Percentiles rank a stretch among this genome's conserved stretches.
Evolutionary conservation across 2,329 filamentous ascomycete genomes (phyloP).

Genomic region (Aspergillus aculeatinus): DNA sequence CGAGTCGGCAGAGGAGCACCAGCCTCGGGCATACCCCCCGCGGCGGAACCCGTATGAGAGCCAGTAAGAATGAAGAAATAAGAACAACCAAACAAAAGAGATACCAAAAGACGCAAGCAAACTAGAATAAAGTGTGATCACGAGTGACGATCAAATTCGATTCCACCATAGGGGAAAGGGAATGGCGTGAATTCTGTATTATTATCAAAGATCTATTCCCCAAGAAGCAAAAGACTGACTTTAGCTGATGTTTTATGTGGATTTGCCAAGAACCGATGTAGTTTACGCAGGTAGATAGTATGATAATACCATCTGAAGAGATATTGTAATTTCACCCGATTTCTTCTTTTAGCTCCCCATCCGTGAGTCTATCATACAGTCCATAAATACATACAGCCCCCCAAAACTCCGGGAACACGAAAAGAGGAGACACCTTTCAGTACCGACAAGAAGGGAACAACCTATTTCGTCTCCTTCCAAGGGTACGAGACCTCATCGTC

Average conservation of each 20-base stretch:
- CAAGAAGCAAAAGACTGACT: neutral
- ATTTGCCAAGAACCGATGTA: neutral
- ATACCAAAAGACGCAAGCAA: neutral
- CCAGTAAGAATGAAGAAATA: neutral
- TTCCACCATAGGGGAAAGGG: neutral
- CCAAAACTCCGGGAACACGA: neutral
- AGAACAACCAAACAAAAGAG: neutral
- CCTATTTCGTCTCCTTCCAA: constrained; percentile 52
- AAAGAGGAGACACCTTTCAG: neutral
- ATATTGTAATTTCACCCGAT: no score
- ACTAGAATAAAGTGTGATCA: neutral
- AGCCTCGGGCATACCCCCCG: neutral
- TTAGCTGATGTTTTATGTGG: neutral
- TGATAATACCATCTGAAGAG: neutral
- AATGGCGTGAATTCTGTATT: neutral
- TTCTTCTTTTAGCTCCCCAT: no score
- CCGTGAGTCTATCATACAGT: neutral
- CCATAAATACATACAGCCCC: neutral
- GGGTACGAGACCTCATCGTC: constrained; percentile 70
- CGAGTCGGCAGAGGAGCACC: neutral
- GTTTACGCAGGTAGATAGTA: neutral
- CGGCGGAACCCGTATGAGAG: neutral
- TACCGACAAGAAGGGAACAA: neutral
- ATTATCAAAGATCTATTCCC: neutral
- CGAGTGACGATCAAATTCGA: neutral